Percentiles rank a stretch among this genome's conserved stretches.
Evolutionary conservation across 805 yeast genomes (phyloP).

Genomic region (Nakazawaea holstii): DNA sequence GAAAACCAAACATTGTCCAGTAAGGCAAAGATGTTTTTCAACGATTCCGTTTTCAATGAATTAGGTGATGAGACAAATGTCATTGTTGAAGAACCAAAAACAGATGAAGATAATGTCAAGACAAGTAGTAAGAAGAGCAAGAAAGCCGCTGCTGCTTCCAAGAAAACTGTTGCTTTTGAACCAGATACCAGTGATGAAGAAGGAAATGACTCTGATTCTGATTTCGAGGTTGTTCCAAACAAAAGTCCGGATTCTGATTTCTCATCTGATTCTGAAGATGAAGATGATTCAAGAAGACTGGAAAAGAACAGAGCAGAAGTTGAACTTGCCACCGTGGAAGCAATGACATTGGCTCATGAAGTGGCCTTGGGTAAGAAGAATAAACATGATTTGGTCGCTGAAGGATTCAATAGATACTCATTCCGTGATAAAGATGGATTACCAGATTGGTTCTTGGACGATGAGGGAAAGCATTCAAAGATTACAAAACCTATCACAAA

Average conservation of each 20-base stretch:
- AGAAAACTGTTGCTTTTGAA: slow-evolving; percentile 30
- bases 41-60: slow-evolving; percentile 44
- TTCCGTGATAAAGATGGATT: slow-evolving; percentile 87
- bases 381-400: slow-evolving; percentile 82
- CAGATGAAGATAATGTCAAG: slow-evolving; percentile 9
- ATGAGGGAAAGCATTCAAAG: slow-evolving; percentile 82
- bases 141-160: not conserved
- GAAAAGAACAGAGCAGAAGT: slow-evolving; percentile 55
- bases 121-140: not conserved
- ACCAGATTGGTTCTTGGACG: slow-evolving; percentile 97
- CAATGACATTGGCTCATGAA: slow-evolving; percentile 97
- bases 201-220: slow-evolving; percentile 30
- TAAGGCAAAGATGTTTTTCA: slow-evolving; percentile 38
- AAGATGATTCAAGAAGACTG: slow-evolving; percentile 34
- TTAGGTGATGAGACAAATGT: slow-evolving; percentile 34
- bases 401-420: slow-evolving; percentile 87
- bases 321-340: slow-evolving; percentile 88
- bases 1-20: slow-evolving; percentile 37
- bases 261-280: slow-evolving; percentile 50
- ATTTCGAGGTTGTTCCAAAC: slow-evolving; percentile 37
- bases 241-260: slow-evolving; percentile 27
- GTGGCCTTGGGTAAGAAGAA: slow-evolving; percentile 84
- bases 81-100: not conserved
- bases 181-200: slow-evolving; percentile 38
- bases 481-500: slow-evolving; percentile 89